These are phyloP conservation scores for Dionaea muscipula DNA, from an alignment of 179 eudicot species.

Conservation along the genomic window DNA sequence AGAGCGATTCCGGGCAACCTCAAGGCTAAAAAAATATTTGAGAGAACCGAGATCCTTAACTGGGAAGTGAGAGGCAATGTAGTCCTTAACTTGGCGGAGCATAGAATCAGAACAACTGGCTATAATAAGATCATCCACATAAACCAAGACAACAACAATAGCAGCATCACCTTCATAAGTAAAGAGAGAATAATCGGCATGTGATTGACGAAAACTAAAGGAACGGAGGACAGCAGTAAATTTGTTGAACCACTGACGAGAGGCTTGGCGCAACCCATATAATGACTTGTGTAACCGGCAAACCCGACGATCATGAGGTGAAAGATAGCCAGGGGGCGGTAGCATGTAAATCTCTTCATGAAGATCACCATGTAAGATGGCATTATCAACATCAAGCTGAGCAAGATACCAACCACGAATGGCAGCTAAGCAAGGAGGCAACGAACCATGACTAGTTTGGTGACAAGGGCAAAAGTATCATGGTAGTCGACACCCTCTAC, in stretches of 20 bases:
- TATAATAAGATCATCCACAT: not conserved
- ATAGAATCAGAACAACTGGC: not conserved
- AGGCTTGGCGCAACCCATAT: not conserved
- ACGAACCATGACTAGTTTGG: not conserved
- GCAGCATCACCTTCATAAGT: not conserved
- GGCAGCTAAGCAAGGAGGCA: not conserved
- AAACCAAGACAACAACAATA: not conserved
- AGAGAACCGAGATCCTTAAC: not conserved
- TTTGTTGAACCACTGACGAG: not conserved
- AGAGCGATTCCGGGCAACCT: not conserved
- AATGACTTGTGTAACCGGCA: not conserved
- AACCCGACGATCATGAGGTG: not conserved
- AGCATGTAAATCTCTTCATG: constrained; percentile 5
- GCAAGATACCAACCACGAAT: not conserved
- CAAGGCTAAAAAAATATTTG: not conserved
- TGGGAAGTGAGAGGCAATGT: not conserved
- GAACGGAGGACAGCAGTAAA: not conserved
- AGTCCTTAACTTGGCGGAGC: not conserved
- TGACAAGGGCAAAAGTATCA: constrained; percentile 9
- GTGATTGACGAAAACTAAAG: not conserved
- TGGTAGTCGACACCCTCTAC: constrained; percentile 4
- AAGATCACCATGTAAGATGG: constrained; percentile 9
- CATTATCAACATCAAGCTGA: constrained; percentile 5
- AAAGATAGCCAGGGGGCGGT: not conserved
- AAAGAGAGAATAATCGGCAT: not conserved